phyloP scores from a whole-genome alignment of 305 asterid genomes.

The Fraxinus latifolia region DNA sequence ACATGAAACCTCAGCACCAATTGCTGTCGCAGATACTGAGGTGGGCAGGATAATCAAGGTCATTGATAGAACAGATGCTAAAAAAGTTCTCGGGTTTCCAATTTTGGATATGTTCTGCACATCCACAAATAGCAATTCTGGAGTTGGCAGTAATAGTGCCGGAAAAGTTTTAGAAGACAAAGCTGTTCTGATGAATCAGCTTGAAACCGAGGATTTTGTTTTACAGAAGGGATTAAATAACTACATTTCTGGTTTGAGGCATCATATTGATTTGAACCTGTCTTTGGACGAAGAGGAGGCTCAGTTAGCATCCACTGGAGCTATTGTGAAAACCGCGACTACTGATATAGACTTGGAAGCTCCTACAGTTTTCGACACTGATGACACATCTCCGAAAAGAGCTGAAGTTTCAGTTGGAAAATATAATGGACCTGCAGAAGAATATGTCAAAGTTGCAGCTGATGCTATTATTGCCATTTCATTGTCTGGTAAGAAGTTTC shows the following conservation, averaged over 20 bases:
- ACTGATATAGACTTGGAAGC: conserved; percentile 59
- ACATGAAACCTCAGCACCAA: conserved; percentile 22
- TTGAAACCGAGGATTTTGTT: conserved; percentile 20
- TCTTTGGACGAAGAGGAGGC: conserved; percentile 54
- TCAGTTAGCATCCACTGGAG: conserved; percentile 29
- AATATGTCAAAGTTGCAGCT: conserved; percentile 50
- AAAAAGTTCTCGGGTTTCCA: conserved; percentile 27
- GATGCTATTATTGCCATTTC: conserved; percentile 59
- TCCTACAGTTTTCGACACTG: conserved; percentile 34
- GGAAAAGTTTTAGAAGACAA: conserved; percentile 8
- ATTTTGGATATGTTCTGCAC: conserved; percentile 9
- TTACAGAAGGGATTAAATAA: conserved; percentile 26
- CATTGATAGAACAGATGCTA: conserved; percentile 18
- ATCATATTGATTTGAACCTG: conserved; percentile 64
- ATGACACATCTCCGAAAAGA: conserved; percentile 16
- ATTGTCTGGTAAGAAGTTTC: conserved; percentile 7
- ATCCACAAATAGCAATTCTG: conserved; percentile 12
- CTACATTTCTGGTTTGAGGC: conserved; percentile 31
- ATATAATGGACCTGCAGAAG: conserved; percentile 24
- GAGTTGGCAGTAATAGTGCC: conserved; percentile 1
- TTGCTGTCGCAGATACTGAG: conserved; percentile 9
- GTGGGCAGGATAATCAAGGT: conserved; percentile 21
- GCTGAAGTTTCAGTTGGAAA: conserved; percentile 7
- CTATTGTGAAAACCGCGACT: conserved; percentile 36
- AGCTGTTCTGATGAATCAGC: conserved; percentile 15